Evolutionary conservation across 1,284 basidiomycete species (phyloP).

Genomic region (Crepidotus sp.): DNA sequence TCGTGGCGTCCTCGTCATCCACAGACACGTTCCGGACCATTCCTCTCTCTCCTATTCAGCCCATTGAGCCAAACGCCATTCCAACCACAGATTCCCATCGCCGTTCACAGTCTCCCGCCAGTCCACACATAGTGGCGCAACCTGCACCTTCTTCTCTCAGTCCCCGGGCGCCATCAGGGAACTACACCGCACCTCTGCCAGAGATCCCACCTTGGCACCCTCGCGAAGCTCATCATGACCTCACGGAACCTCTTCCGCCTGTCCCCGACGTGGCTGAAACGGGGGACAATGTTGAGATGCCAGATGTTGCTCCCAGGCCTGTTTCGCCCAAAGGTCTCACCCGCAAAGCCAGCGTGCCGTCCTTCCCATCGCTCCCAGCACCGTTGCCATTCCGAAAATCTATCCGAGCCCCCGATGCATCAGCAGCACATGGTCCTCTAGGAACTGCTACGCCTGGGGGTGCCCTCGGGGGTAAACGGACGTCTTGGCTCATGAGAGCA

Average conservation of each 20-base stretch:
- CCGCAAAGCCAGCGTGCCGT: slow-evolving; percentile 22
- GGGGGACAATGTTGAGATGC: slow-evolving; percentile 1
- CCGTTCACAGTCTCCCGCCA: slow-evolving; percentile 1
- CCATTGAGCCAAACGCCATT: slow-evolving; percentile 21
- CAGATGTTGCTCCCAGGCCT: slow-evolving; percentile 1
- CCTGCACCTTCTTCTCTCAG: slow-evolving; percentile 13
- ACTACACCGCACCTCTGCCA: slow-evolving; percentile 26
- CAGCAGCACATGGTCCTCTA: slow-evolving; percentile 25
- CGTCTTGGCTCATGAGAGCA: slow-evolving; percentile 71
- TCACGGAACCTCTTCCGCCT: slow-evolving; percentile 1
- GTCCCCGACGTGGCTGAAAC: slow-evolving; percentile 22
- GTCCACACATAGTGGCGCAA: not conserved
- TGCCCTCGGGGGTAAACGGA: slow-evolving; percentile 46
- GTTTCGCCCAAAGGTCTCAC: slow-evolving; percentile 19
- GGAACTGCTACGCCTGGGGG: slow-evolving; percentile 36
- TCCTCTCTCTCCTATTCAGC: slow-evolving; percentile 20
- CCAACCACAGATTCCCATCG: not conserved
- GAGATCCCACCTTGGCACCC: slow-evolving; percentile 19
- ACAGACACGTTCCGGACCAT: slow-evolving; percentile 32
- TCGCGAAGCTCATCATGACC: slow-evolving; percentile 4
- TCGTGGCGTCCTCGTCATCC: slow-evolving; percentile 12
- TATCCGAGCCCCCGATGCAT: slow-evolving; percentile 42
- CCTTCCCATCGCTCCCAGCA: slow-evolving; percentile 51
- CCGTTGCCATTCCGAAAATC: slow-evolving; percentile 65
- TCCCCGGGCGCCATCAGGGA: slow-evolving; percentile 18